Evolutionary conservation across 345 rosid genomes (phyloP).

Genomic region (Citrus sinensis): DVS_A1.0 CM039161.1:7152501-7153000

Average conservation of each 20-base stretch:
- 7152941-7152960: slow-evolving; percentile 62
- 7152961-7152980: slow-evolving; percentile 50
- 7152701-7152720: slow-evolving; percentile 1
- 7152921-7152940: slow-evolving; percentile 24
- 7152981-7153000: slow-evolving; percentile 47
- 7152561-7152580: slow-evolving; percentile 14
- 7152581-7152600: slow-evolving; percentile 17
- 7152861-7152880: slow-evolving; percentile 4
- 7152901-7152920: slow-evolving; percentile 26
- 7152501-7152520: neutral
- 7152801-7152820: slow-evolving; percentile 15
- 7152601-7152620: neutral
- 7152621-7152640: neutral
- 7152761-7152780: slow-evolving; percentile 20
- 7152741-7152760: slow-evolving; percentile 11
- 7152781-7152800: slow-evolving; percentile 28
- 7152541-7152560: slow-evolving; percentile 30
- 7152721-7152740: slow-evolving; percentile 18
- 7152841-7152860: neutral
- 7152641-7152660: neutral
- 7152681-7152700: neutral
- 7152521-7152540: slow-evolving; percentile 16
- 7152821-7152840: too few relatives aligned
- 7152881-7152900: slow-evolving; percentile 22
- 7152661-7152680: neutral